Evolutionary conservation across 495 filamentous ascomycete genomes (phyloP), one percentile per base, ranked within the genome.

Genomic region (Penicillium subrubescens): DNA sequence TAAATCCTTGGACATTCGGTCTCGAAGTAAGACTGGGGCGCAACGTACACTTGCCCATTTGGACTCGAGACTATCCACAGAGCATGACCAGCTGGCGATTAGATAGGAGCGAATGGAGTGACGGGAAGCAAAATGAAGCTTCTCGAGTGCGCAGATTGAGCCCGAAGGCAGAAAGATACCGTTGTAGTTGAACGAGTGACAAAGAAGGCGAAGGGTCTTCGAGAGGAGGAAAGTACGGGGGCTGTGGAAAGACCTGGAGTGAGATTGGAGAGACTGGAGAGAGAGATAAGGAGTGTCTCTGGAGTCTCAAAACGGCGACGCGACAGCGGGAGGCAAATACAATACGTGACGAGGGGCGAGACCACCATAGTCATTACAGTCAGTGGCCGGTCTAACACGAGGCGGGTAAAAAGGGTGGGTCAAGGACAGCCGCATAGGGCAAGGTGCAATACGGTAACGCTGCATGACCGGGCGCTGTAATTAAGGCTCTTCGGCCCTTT

Each of bases 31-130:
- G 52, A 68, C 65, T 19, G 60, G 14, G 60, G n/a, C 52, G 5
- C 48, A 25, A 64, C 77, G 56, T 75, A 83, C 81, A 83, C 79
- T 83, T 82, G 74, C 79, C 80, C 80, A 83, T 83, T 75, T 72
- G 75, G 69, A 72, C 69, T 67, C 25, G 59, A 67, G 59, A 67
- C 63, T 72, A 72, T 61, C 62, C 53, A 59, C 65, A 61, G 65
- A 75, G 67, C 76, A 80, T 80, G 76, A 70, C 75, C 64, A 65
- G 62, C 56, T 53, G 57, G 43, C 52, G 25, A 65, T 56, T 60
- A 57, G 33, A 56, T 35, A 56, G 37, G 53, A 56, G 31, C 10
- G 53, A 46, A 60, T 41, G 58, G 37, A 56, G 37, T 57, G 46
- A 44, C 10, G 21, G 39, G 39, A 46, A n/a, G 21, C 31, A 31